Base-by-base conservation (phyloP, 768 basidiomycete species). In the Mycena galopus region DNA sequence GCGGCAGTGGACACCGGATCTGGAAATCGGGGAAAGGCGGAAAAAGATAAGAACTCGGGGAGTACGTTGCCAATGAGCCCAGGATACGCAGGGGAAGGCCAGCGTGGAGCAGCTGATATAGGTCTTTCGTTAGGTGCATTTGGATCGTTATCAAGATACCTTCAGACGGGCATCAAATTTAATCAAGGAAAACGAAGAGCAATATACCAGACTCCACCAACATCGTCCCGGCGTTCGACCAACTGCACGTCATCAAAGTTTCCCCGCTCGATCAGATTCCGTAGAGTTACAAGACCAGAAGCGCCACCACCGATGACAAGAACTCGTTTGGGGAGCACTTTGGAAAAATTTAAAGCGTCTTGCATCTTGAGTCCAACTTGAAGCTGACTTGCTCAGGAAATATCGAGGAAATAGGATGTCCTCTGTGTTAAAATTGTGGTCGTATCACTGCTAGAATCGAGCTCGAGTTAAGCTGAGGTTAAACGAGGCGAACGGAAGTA, bases 51-150 rank as follows among this genome's bases (percentile, higher is more conserved):
- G 66, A 81, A 85, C 53, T 87, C 84, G 0, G 88, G 85, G 3
- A 88, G 80, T 67, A 89, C 85, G 65, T 89, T 88, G 27, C 88
- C 87, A 44, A 89, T 83, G 61, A 89, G 75, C 7, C 79, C 84
- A 23, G 82, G 83, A 66, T 89, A 89, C 0, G 87, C 86, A 1
- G 87, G 86, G 9, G 87, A 85, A 0, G 84, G 80, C 88, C 88
- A 89, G 27, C 79, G 78, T 2, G 82, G 82, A n/a, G 27, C 58
- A n/a, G 64, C 33, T 17, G 66, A 47, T 37, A 14, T 8, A 32
- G 51, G n/a, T 12, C 19, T 33, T 23, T 9, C 32, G 21, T 56
- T 63, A 14, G 60, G 16, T 7, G 63, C 33, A 27, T 44, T 32
- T 16, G 27, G 29, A 7, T 73, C 76, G 33, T 79, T 77, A 50